A percentile compares a stretch with the other conserved stretches of the same genome.
Conservation (phyloP, 1,139 yeast species). For the Taphrina flavorubra region DNA sequence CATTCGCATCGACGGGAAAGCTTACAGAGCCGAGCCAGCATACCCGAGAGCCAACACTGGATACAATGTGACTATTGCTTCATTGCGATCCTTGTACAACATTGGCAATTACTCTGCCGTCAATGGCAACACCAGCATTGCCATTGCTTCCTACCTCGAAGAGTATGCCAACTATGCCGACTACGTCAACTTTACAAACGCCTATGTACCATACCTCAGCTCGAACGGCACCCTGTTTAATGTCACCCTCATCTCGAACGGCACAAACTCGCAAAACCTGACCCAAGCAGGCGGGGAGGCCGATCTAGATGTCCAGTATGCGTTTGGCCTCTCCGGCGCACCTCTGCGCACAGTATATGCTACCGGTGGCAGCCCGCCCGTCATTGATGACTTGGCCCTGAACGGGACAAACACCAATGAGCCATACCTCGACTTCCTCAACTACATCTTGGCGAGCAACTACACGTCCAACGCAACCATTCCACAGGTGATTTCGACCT, state of each 20-base stretch:
- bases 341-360: conserved; percentile 9
- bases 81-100: conserved; percentile 29
- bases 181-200: conserved; percentile 6
- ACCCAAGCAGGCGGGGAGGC: conserved; percentile 25
- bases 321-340: conserved; percentile 21
- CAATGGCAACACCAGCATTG: conserved; percentile 20
- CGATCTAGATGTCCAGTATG: conserved; percentile 34
- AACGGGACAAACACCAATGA: conserved; percentile 22
- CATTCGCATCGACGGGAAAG: conserved; percentile 14
- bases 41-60: conserved; percentile 7
- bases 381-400: conserved; percentile 6
- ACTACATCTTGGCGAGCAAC: conserved; percentile 23
- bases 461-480: conserved; percentile 9
- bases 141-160: conserved; percentile 26
- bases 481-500: conserved; percentile 32
- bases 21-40: conserved; percentile 5
- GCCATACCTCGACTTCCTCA: conserved; percentile 25
- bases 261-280: conserved; percentile 14
- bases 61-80: conserved; percentile 26
- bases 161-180: conserved; percentile 31
- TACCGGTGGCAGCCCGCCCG: conserved; percentile 20
- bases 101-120: conserved; percentile 12
- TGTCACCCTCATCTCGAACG: conserved; percentile 14
- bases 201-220: conserved; percentile 24
- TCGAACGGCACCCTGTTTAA: conserved; percentile 9